These are phyloP conservation scores for Alternaria alternata DNA, from an alignment of 2,329 filamentous ascomycete genomes.

Conservation along the genomic window DNA sequence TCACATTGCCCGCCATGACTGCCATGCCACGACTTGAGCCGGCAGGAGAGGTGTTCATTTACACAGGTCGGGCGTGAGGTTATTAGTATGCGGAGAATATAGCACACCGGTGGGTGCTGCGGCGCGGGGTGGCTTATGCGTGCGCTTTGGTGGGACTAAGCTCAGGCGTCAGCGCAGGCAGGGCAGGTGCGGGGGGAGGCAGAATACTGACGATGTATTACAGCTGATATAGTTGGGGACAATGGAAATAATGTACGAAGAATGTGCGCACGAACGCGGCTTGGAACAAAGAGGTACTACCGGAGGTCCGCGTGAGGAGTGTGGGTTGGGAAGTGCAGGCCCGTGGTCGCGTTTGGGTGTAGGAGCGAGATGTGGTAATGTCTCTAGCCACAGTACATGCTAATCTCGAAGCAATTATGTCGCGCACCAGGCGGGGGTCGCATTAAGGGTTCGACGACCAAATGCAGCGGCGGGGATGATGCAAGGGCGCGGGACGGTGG, in stretches of 20 bases:
- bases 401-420: slow-evolving; percentile 49
- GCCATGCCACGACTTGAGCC: slow-evolving; percentile 37
- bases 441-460: slow-evolving; percentile 47
- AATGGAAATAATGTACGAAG: slow-evolving; percentile 31
- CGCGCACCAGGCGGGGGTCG: slow-evolving; percentile 50
- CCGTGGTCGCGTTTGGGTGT: slow-evolving; percentile 34
- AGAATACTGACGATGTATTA: slow-evolving; percentile 28
- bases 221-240: slow-evolving; percentile 20
- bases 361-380: not conserved
- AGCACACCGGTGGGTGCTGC: slow-evolving; percentile 14
- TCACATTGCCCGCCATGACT: slow-evolving; percentile 44
- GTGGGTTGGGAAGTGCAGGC: slow-evolving; percentile 42
- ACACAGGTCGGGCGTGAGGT: slow-evolving; percentile 13
- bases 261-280: slow-evolving; percentile 37
- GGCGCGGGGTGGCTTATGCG: slow-evolving; percentile 36
- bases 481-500: slow-evolving; percentile 39
- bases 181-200: slow-evolving; percentile 20
- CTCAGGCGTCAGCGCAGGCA: slow-evolving; percentile 47
- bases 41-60: slow-evolving; percentile 28
- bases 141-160: slow-evolving; percentile 36
- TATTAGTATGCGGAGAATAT: slow-evolving; percentile 13
- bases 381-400: slow-evolving; percentile 49
- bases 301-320: slow-evolving; percentile 21
- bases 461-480: slow-evolving; percentile 33
- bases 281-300: slow-evolving; percentile 29